Evolutionary conservation across 257 asterid genomes (phyloP), one percentile per base, ranked within the genome.

Genomic region (Petunia axillaris): DNA sequence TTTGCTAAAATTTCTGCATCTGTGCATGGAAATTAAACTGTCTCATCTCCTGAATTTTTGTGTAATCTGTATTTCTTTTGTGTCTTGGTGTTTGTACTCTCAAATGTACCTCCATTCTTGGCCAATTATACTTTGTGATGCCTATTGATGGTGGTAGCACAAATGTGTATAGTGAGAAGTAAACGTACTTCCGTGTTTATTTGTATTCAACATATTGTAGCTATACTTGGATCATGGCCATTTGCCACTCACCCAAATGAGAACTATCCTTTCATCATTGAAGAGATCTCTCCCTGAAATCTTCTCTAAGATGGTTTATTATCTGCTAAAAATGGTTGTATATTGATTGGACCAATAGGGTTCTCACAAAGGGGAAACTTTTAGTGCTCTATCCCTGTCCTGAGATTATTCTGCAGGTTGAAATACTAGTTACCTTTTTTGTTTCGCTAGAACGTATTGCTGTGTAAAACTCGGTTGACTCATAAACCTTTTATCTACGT

Each of bases 181-280:
- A 73, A 36, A 58, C 25, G 43, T 50, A 11, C 36, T 50, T 73
- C 13, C 46, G 41, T 5, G 62, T 71, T 48, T 71, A 71, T 71
- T 48, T 73, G 59, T 50, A 3, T 50, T 13, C 78, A 73, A 50
- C 41, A 35, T 73, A 35, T 50, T 50, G 62, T 13, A 38, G 63
- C 46, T 73, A 50, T 62, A 35, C 62, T 11, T 35, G 3, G 78
- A 50, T 73, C 62, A 73, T 73, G 0, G 6, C 4, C 63, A 71
- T 71, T 71, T 73, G 10, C 78, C 62, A 73, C 78, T 35, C 46
- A 50, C 62, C 62, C 16, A 50, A 41, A 73, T 15, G 78, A 50
- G 78, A 73, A 50, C 60, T 25, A 73, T 48, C 77, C 1, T 68
- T 71, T 71, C 40, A 71, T 71, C 43, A 35, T 58, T 73, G 78